Conservation (phyloP, 2,329 filamentous ascomycete genomes). For the Berkeleyomyces basicola region DNA sequence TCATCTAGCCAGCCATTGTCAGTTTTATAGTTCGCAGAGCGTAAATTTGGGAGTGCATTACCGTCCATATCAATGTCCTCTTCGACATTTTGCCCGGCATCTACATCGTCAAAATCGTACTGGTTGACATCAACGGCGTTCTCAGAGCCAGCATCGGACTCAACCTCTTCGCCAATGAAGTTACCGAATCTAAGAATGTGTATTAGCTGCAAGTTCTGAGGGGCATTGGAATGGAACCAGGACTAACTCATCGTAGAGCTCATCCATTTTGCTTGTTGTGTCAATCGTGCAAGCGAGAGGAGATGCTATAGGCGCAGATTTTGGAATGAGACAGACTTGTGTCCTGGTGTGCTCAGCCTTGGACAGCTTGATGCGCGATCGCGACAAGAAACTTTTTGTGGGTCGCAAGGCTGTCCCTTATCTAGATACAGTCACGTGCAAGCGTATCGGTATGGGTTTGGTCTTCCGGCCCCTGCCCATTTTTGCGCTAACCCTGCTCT, state of each 20-base stretch:
- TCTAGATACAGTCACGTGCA: slow-evolving; percentile 1
- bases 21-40: not conserved
- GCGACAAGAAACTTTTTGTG: slow-evolving; percentile 14
- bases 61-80: slow-evolving; percentile 90
- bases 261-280: slow-evolving; percentile 51
- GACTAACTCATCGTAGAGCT: slow-evolving; percentile 83
- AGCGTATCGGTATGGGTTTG: not conserved
- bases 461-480: not conserved
- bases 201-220: slow-evolving; percentile 2
- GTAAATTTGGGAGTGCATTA: slow-evolving; percentile 21
- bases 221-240: not conserved
- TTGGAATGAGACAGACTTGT: not conserved
- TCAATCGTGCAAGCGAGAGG: not conserved
- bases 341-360: slow-evolving; percentile 10
- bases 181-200: slow-evolving; percentile 63
- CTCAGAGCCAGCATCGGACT: slow-evolving; percentile 74
- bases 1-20: slow-evolving; percentile 26
- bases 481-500: not conserved
- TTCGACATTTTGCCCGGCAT: slow-evolving; percentile 43
- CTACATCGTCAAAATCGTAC: slow-evolving; percentile 66
- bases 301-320: not conserved
- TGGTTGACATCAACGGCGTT: slow-evolving; percentile 56
- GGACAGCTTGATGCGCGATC: slow-evolving; percentile 12
- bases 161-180: slow-evolving; percentile 82
- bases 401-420: slow-evolving; percentile 11